Evolutionary conservation across 768 basidiomycete genomes (phyloP), one percentile per base, ranked within the genome.

Genomic region (Lactifluus piperatus): DNA sequence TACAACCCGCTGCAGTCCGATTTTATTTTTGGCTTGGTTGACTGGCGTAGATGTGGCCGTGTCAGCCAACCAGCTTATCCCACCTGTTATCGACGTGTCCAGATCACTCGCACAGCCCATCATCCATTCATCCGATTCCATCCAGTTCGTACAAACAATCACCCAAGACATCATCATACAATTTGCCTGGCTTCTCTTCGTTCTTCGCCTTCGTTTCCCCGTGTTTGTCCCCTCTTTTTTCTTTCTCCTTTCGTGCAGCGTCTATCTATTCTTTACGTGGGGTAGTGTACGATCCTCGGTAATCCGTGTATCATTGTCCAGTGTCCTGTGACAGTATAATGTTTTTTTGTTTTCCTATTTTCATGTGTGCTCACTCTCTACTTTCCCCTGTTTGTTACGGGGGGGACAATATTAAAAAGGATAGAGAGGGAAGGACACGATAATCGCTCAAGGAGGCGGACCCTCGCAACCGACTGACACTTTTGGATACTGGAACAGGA

Each of bases 311-410:
- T 61, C 49, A 61, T 26, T 61, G 56, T 50, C 55, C 49, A 56
- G 55, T 45, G 60, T 51, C 59, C 13, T 61, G 60, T 56, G 54
- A 61, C 60, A 51, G 60, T 41, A 61, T 61, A 61, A 61, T 60
- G 48, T 46, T n/a, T 11, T n/a, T 43, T 11, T 51, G 26, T 32
- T 51, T 54, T 30, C 32, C 34, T 54, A 43, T 50, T 60, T 9
- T 37, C 37, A 41, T 54, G 41, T 11, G 48, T 24, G 24, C 8
- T 18, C 20, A 7, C 14, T 7, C 22, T 8, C 30, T 34, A 5
- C 8, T 18, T 2, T 47, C n/a, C 8, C 13, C 3, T n/a, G 4
- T 37, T 10, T 3, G 43, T 34, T n/a, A 29, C 4, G 16, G 22
- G 30, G 20, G 22, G 37, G 6, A 20, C 10, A 30, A 34, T 36